Evolutionary conservation across 257 asterid species (phyloP).

Genomic region (Prunella vulgaris): DNA sequence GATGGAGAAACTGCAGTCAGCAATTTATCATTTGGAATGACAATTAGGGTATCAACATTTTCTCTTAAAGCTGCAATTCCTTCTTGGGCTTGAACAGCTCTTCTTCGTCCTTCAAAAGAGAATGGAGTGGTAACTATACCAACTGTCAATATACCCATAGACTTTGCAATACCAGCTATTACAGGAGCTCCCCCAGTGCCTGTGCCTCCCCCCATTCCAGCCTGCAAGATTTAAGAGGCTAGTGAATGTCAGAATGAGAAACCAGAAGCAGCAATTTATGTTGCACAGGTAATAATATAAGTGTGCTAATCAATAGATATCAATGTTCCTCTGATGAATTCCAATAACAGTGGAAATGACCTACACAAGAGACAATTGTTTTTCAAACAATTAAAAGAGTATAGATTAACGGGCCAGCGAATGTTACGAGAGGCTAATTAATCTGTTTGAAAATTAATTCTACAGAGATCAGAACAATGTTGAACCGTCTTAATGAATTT

Average conservation of each 20-base stretch:
- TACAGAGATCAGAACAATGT: background rate
- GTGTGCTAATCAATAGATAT: background rate
- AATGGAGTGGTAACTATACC: constrained; percentile 98
- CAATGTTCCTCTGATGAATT: background rate
- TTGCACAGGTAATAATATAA: background rate
- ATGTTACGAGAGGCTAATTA: background rate
- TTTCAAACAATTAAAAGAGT: constrained; percentile 2
- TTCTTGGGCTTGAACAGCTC: constrained; percentile 99
- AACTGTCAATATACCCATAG: constrained; percentile 97
- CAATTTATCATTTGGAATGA: constrained; percentile 95
- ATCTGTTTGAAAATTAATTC: background rate
- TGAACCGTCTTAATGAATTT: constrained; percentile 2
- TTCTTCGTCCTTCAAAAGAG: constrained; percentile 95
- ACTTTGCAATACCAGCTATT: constrained; percentile 87
- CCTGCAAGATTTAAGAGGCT: constrained; percentile 49
- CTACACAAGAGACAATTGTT: background rate
- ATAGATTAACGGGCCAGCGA: background rate
- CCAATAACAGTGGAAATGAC: background rate
- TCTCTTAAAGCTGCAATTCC: constrained; percentile 97
- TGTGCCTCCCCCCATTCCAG: constrained; percentile 99
- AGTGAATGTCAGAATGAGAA: constrained; percentile 3
- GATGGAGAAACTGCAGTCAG: constrained; percentile 95
- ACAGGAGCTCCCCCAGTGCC: constrained; percentile 98
- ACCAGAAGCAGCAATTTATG: background rate
- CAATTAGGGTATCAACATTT: constrained; percentile 91